phyloP scores from a whole-genome alignment of 2,329 filamentous ascomycete genomes.

The Sporothrix phasma region DNA sequence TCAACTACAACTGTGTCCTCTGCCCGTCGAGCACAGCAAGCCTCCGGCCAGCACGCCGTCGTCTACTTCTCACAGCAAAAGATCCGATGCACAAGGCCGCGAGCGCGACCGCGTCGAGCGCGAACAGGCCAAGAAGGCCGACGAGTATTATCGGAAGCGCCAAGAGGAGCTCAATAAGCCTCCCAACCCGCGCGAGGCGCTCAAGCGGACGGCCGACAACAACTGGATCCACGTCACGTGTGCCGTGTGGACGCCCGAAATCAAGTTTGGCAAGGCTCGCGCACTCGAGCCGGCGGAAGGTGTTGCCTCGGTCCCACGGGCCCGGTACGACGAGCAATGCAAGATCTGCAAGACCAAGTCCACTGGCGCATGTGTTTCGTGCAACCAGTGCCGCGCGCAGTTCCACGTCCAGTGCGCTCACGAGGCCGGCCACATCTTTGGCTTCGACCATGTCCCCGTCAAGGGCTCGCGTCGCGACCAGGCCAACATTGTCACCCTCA shows the following conservation, averaged over 20 bases:
- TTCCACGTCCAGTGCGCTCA: constrained; percentile 90
- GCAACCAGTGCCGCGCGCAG: constrained; percentile 58
- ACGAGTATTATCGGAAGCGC: constrained; percentile 70
- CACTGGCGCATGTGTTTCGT: constrained; percentile 66
- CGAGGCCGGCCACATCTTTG: constrained; percentile 70
- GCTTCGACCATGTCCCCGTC: constrained; percentile 82
- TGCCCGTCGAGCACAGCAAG: constrained; percentile 77
- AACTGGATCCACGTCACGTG: constrained; percentile 98
- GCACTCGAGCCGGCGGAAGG: constrained; percentile 81
- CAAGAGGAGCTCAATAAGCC: constrained; percentile 81
- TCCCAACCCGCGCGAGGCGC: constrained; percentile 70
- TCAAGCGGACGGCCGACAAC: constrained; percentile 91
- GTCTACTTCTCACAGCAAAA: constrained; percentile 58
- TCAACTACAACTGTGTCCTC: constrained; percentile 85
- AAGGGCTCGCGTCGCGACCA: constrained; percentile 82
- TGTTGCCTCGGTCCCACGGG: constrained; percentile 67
- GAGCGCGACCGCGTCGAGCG: constrained; percentile 82
- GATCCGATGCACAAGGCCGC: constrained; percentile 70
- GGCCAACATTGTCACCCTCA: constrained; percentile 67
- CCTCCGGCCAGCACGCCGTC: constrained; percentile 73
- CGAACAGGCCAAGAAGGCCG: constrained; percentile 68
- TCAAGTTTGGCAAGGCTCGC: constrained; percentile 81
- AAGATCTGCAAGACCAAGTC: constrained; percentile 62
- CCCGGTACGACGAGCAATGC: constrained; percentile 68
- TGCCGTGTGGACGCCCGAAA: constrained; percentile 82